A percentile compares a stretch with the other conserved stretches of the same genome.
These are phyloP conservation scores for Kluyveromyces starmeri DNA, from an alignment of 805 yeast genomes.

Conservation along the genomic window DNA sequence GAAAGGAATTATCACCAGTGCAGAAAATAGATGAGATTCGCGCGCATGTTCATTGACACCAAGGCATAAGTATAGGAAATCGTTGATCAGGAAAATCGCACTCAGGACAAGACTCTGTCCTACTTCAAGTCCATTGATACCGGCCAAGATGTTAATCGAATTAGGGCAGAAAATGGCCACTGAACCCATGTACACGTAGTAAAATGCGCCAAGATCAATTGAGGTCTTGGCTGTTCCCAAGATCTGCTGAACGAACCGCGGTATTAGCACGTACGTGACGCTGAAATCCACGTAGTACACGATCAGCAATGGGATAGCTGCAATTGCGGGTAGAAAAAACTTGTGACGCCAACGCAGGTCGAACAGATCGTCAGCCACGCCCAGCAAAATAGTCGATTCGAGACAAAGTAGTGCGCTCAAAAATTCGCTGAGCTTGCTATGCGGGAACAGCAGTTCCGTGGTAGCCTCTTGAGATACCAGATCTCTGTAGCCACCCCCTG, in stretches of 20 bases:
- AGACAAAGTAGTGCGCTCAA: conserved; percentile 77
- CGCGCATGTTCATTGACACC: conserved; percentile 44
- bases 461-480: conserved; percentile 12
- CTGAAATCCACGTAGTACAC: conserved; percentile 94
- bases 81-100: conserved; percentile 63
- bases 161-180: conserved; percentile 93
- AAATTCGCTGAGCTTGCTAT: conserved; percentile 74
- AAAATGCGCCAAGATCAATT: conserved; percentile 68
- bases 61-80: conserved; percentile 54
- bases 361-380: conserved; percentile 88
- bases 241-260: conserved; percentile 47
- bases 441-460: conserved; percentile 47
- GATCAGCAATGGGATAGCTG: conserved; percentile 80
- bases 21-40: conserved; percentile 76
- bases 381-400: conserved; percentile 75
- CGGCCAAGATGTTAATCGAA: conserved; percentile 92
- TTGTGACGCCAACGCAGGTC: conserved; percentile 97
- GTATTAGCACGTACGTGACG: conserved; percentile 78
- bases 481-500: conserved; percentile 50
- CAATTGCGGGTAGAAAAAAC: conserved; percentile 90
- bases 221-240: conserved; percentile 29
- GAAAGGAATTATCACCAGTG: conserved; percentile 74
- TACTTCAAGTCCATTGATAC: conserved; percentile 92
- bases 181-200: conserved; percentile 85
- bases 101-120: conserved; percentile 86